Percentiles rank a stretch among this genome's conserved stretches.
phyloP scores from a whole-genome alignment of 345 rosid species.

The Gossypium sturtianum region DNA sequence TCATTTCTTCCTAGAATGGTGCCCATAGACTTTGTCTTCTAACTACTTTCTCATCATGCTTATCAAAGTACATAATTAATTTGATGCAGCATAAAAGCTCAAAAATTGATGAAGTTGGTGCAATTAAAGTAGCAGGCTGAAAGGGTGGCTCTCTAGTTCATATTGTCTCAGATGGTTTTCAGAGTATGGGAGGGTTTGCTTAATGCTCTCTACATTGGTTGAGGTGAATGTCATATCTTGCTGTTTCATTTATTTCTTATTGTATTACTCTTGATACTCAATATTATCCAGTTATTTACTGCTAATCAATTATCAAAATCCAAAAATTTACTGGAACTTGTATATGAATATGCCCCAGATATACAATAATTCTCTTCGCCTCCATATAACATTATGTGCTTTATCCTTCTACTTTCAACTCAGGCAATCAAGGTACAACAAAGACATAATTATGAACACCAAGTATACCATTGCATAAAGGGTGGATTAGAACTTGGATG shows the following conservation, averaged over 20 bases:
- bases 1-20: background rate
- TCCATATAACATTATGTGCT: background rate
- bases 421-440: background rate
- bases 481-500: background rate
- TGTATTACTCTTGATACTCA: background rate
- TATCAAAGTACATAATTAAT: slow-evolving; percentile 14
- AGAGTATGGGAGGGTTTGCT: slow-evolving; percentile 49
- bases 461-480: background rate
- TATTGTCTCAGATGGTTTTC: slow-evolving; percentile 35
- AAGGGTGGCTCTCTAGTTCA: slow-evolving; percentile 23
- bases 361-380: background rate
- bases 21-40: background rate
- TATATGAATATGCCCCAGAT: background rate
- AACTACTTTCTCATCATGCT: slow-evolving; percentile 1
- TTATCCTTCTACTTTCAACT: background rate
- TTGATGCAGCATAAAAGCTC: slow-evolving; percentile 82
- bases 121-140: slow-evolving; percentile 84
- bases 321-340: background rate
- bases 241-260: background rate
- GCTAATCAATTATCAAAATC: background rate
- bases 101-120: slow-evolving; percentile 85
- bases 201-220: slow-evolving; percentile 29
- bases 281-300: background rate
- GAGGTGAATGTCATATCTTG: slow-evolving; percentile 43
- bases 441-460: background rate